Evolutionary conservation across 1,284 basidiomycete species (phyloP), one percentile per base, ranked within the genome.

Genomic region (Ceratobasidium sp.): DNA sequence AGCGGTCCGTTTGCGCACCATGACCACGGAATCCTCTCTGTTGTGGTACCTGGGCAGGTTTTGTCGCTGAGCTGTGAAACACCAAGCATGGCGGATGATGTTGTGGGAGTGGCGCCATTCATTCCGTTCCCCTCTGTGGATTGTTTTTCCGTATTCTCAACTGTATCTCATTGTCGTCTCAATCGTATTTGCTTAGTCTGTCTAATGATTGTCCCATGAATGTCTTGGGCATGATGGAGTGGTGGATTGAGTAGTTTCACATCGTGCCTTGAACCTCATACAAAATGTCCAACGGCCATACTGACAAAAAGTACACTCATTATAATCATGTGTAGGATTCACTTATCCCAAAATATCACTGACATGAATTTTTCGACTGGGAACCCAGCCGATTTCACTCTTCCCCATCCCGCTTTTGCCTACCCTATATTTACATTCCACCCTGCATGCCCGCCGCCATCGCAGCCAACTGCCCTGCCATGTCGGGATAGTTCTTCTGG

Each of bases 401-500:
- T 25, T 23, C 36, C 56, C 56, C 14, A 21, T 60, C 38, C 14
- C 18, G 2, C 49, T 12, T 28, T 51, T 28, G 8, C 4, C n/a
- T 7, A 16, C 44, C 44, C 9, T 46, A 11, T 46, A 14, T 21
- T 23, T 60, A 44, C 42, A 40, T 60, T n/a, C 58, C 58, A 3
- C 25, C 71, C 42, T 72, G 69, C 75, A 76, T 69, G 33, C 72
- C 62, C 28, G 63, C 76, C 21, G 82, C 83, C 74, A 83, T 78
- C 75, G 80, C 79, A 73, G 79, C 80, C 64, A 83, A 75, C 51
- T 79, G 75, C 72, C 80, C 79, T 9, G 90, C 92, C 85, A 90
- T 88, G 75, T 90, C 86, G 0, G 94, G 94, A 79, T 94, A 96
- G 77, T 87, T 88, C 78, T 87, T 84, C 79, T 90, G 83, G 81